Percentiles rank a stretch among this genome's conserved stretches.
phyloP scores from a whole-genome alignment of 176 grass and related monocot genomes.

The Oryza meridionalis region DNA sequence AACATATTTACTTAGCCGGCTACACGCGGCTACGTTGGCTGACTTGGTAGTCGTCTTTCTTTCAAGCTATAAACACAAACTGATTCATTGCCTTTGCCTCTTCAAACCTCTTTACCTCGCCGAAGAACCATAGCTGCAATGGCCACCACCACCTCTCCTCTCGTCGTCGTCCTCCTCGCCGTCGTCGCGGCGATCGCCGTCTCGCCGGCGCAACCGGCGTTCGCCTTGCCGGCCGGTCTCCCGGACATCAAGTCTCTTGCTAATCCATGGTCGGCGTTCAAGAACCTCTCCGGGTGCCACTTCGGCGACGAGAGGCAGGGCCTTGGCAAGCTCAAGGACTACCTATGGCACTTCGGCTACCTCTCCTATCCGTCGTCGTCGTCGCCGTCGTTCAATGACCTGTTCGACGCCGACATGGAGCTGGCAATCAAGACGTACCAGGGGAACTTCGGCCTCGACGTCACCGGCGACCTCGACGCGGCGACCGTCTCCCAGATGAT shows the following conservation, averaged over 20 bases:
- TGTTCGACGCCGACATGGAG: constrained; percentile 70
- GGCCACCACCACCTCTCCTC: constrained; percentile 6
- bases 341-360: constrained; percentile 79
- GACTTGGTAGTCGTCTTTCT: constrained; percentile 41
- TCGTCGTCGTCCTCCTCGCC: constrained; percentile 30
- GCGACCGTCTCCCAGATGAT: constrained; percentile 69
- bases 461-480: constrained; percentile 63
- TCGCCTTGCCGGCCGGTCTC: constrained; percentile 20
- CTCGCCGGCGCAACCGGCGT: not conserved
- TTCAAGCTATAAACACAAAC: constrained; percentile 17
- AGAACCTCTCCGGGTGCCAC: constrained; percentile 80
- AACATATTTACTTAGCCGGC: constrained; percentile 9
- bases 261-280: constrained; percentile 83
- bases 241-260: constrained; percentile 21
- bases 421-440: constrained; percentile 70
- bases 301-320: constrained; percentile 61
- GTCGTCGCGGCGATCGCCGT: not conserved
- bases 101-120: not conserved
- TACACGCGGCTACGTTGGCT: constrained; percentile 5
- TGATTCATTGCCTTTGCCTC: not conserved
- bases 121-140: not conserved
- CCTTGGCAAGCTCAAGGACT: constrained; percentile 67
- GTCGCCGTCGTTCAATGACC: constrained; percentile 52
- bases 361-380: constrained; percentile 40
- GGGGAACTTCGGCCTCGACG: constrained; percentile 61